Base-by-base conservation (phyloP, 495 filamentous ascomycete genomes). In the Rusavskia elegans region DNA sequence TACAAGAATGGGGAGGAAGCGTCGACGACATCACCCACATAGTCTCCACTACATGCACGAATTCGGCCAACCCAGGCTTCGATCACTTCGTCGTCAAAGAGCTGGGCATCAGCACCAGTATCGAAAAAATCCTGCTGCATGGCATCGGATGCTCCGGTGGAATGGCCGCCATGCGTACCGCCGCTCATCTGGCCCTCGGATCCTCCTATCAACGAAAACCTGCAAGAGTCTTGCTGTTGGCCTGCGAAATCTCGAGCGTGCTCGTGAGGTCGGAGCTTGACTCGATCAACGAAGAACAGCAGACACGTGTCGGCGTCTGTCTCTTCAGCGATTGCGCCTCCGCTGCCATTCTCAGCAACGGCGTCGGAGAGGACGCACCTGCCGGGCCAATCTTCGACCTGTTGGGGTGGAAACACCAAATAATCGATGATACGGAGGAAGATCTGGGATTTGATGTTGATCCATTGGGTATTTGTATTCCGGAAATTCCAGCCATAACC, bases 51-150 rank as follows among this genome's bases (percentile, higher is more conserved):
- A 83, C 81, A 20, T 80, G 77, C 51, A 84, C 81, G 29, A 75
- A 82, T 57, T 75, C 74, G n/a, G 81, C 79, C 23, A 82, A 80
- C 60, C 81, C 81, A 8, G 81, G 81, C 5, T 83, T 78, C 58
- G 81, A 83, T 62, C 76, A 81, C 54, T 78, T 68, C 49, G 80
- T 83, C 8, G 71, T 69, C 11, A 75, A 75, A 50, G 61, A 70
- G 35, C 61, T 84, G 16, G 73, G 73, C 0, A 64, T 83, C 8
- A 59, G 59, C 29, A 55, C 62, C 4, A 59, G 58, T 7, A 70
- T 78, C 5, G 78, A 83, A 53, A 77, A 80, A 50, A 68, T 77
- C 19, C 66, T 83, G 17, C 64, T 83, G 19, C 75, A 81, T 57
- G 81, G 80, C 3, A 70, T 82, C 20, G 80, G 80, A 5, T 84